Conservation (phyloP, 192 early-diverging fungal species). For the Coemansia sp. region DNA sequence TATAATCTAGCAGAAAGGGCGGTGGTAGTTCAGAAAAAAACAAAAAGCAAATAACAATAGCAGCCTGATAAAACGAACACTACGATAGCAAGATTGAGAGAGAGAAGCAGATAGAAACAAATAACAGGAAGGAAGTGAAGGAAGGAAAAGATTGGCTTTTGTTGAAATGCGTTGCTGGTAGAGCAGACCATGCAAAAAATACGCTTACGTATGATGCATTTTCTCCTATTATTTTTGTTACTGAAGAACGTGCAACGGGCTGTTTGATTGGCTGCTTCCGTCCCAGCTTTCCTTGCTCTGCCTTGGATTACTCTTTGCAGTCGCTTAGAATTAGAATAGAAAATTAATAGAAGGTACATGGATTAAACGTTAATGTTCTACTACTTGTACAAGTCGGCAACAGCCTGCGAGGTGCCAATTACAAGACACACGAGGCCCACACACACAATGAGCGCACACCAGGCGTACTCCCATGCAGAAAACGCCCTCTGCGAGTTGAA, state of each 20-base stretch:
- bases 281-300: background rate
- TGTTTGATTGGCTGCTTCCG: background rate
- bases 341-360: background rate
- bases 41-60: background rate
- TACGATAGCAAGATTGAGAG: background rate
- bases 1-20: background rate
- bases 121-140: background rate
- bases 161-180: background rate
- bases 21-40: background rate
- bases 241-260: background rate
- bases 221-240: background rate
- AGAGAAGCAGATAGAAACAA: background rate
- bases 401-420: conserved; percentile 44
- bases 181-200: background rate
- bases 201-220: conserved; percentile 7
- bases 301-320: too few relatives aligned
- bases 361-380: background rate
- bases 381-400: conserved; percentile 22
- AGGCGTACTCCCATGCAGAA: conserved; percentile 29
- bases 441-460: conserved; percentile 38
- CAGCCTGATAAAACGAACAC: background rate
- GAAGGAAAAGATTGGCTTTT: background rate
- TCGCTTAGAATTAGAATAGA: too few relatives aligned
- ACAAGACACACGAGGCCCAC: conserved; percentile 44
- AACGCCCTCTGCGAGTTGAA: conserved; percentile 35